phyloP scores from a whole-genome alignment of 1,139 yeast genomes.

The Geotrichum bryndzae region DNA sequence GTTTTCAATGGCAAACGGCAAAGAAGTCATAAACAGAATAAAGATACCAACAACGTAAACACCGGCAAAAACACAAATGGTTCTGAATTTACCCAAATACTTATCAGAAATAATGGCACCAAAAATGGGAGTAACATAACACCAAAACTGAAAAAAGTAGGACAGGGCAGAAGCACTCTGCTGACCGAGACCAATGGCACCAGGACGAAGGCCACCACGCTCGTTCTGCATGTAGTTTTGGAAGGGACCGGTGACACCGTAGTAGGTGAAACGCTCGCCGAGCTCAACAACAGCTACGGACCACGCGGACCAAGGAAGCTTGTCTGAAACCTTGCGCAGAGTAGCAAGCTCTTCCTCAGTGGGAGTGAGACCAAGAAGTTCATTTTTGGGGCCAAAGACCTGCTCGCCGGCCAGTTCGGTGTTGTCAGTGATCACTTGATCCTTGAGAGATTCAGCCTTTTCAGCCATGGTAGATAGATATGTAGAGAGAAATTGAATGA shows the following conservation, averaged over 20 bases:
- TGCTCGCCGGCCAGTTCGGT: background rate
- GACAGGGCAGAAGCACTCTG: conserved; percentile 70
- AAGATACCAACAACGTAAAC: conserved; percentile 57
- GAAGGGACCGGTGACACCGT: conserved; percentile 70
- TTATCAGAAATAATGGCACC: conserved; percentile 78
- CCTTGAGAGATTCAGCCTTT: background rate
- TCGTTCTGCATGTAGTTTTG: conserved; percentile 66
- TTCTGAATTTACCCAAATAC: conserved; percentile 63
- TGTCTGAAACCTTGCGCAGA: conserved; percentile 42
- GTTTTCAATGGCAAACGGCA: conserved; percentile 53
- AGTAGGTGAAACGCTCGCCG: conserved; percentile 79
- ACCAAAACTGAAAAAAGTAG: conserved; percentile 75
- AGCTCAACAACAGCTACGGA: conserved; percentile 73
- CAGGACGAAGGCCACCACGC: conserved; percentile 40
- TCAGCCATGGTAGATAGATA: background rate
- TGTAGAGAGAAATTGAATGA: background rate
- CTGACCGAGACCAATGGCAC: conserved; percentile 57
- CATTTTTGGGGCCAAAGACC: conserved; percentile 7
- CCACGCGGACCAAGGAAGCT: conserved; percentile 51
- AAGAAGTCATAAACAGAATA: conserved; percentile 63
- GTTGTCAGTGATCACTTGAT: background rate
- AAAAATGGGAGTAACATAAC: conserved; percentile 71
- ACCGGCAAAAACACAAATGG: conserved; percentile 56
- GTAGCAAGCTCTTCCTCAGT: conserved; percentile 43
- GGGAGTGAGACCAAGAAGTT: conserved; percentile 32